A percentile compares a stretch with the other conserved stretches of the same genome.
phyloP scores from a whole-genome alignment of 169 alveolate species.

The Plasmodium cynomolgi region DNA sequence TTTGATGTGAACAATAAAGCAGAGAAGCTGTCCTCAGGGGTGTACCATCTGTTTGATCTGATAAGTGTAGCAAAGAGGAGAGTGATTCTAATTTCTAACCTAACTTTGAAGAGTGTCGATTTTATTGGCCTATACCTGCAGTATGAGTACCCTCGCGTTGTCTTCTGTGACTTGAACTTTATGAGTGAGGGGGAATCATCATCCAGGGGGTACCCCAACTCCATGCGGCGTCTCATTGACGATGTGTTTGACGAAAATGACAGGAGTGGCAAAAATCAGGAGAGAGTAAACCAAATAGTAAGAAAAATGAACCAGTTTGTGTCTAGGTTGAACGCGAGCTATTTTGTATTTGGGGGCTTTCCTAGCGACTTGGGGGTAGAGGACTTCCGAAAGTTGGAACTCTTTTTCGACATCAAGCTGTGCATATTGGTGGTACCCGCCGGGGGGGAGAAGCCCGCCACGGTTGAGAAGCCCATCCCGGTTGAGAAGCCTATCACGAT shows the following conservation, averaged over 20 bases:
- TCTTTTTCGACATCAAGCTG: slow-evolving; percentile 66
- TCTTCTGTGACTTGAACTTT: slow-evolving; percentile 23
- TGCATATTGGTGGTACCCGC: slow-evolving; percentile 7
- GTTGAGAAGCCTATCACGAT: not conserved
- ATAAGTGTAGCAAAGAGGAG: slow-evolving; percentile 14
- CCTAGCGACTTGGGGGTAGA: slow-evolving; percentile 37
- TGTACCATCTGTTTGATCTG: not conserved
- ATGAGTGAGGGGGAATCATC: not conserved
- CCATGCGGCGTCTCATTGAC: not conserved
- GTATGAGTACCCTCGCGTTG: slow-evolving; percentile 29
- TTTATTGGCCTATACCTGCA: slow-evolving; percentile 66
- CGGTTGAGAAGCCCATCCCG: not conserved
- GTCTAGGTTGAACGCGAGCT: slow-evolving; percentile 14
- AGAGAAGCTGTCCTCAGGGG: not conserved
- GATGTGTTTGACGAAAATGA: not conserved
- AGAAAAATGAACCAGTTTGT: slow-evolving; percentile 22
- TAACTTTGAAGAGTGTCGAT: slow-evolving; percentile 13
- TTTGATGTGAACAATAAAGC: slow-evolving; percentile 3
- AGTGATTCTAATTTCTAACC: slow-evolving; percentile 32
- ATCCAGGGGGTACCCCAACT: not conserved
- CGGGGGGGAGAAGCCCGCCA: not conserved
- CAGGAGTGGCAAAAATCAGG: not conserved
- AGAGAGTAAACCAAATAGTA: slow-evolving; percentile 6
- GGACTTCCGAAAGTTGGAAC: slow-evolving; percentile 35
- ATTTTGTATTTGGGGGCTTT: slow-evolving; percentile 51